phyloP scores from a whole-genome alignment of 169 alveolate species.

The Plasmodium relictum region DNA sequence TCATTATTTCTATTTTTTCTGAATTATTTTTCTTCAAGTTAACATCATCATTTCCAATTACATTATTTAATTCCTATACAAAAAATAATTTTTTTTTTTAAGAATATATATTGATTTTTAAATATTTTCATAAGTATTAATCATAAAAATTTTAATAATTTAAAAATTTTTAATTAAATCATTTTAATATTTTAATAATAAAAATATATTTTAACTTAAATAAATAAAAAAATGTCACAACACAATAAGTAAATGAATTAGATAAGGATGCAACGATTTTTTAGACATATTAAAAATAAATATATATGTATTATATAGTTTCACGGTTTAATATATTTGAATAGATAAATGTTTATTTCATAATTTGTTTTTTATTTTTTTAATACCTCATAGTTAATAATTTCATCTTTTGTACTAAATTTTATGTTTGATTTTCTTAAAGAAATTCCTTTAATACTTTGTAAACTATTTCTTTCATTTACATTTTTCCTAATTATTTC shows the following conservation, averaged over 20 bases:
- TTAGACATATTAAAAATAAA: background rate
- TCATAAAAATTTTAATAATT: background rate
- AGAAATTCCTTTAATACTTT: conserved; percentile 3
- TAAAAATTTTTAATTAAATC: background rate
- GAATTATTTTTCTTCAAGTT: conserved; percentile 42
- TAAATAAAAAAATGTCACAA: too few species aligned
- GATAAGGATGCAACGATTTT: too few species aligned
- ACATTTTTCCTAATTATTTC: conserved; percentile 27
- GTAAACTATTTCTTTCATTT: conserved; percentile 16
- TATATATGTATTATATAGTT: conserved; percentile 2
- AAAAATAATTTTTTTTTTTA: background rate
- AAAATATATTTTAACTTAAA: too few species aligned
- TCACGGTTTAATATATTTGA: background rate
- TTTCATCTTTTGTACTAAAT: conserved; percentile 27
- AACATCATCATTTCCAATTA: conserved; percentile 18
- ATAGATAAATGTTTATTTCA: background rate
- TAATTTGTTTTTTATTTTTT: conserved; percentile 7
- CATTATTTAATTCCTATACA: conserved; percentile 63
- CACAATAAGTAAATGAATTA: too few species aligned
- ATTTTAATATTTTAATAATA: too few species aligned
- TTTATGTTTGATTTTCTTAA: conserved; percentile 41
- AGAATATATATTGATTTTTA: background rate
- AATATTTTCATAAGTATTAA: background rate
- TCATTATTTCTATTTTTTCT: conserved; percentile 71
- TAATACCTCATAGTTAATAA: conserved; percentile 34